A percentile compares a stretch with the other conserved stretches of the same genome.
phyloP scores from a whole-genome alignment of 495 filamentous ascomycete species.

The Parathielavia hyrcaniae region DNA sequence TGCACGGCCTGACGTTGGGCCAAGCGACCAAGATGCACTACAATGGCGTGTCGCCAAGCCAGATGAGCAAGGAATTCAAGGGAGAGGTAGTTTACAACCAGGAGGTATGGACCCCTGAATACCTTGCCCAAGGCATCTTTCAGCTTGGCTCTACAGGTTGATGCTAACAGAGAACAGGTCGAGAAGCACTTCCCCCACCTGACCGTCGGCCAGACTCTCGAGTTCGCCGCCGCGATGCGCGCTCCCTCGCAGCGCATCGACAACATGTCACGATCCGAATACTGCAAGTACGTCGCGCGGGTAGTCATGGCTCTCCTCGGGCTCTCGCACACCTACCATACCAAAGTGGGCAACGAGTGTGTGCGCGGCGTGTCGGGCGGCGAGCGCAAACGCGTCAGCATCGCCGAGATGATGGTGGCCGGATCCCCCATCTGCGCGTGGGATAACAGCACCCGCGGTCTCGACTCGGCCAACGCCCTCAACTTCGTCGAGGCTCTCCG shows the following conservation, averaged over 20 bases:
- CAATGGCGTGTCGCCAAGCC: constrained; percentile 44
- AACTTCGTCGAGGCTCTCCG: constrained; percentile 65
- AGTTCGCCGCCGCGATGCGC: constrained; percentile 59
- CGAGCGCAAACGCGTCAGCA: constrained; percentile 49
- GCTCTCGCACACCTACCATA: constrained; percentile 54
- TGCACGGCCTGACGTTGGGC: constrained; percentile 45
- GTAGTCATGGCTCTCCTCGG: constrained; percentile 72
- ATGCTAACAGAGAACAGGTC: constrained; percentile 37
- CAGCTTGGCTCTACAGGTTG: neutral
- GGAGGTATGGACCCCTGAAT: constrained; percentile 18
- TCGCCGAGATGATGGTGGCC: constrained; percentile 42
- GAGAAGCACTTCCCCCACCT: constrained; percentile 63
- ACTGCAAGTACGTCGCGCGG: constrained; percentile 59
- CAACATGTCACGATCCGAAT: constrained; percentile 56
- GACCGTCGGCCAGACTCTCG: constrained; percentile 60
- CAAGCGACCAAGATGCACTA: constrained; percentile 46
- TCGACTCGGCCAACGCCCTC: constrained; percentile 68
- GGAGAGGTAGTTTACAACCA: constrained; percentile 57
- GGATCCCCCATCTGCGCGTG: constrained; percentile 43
- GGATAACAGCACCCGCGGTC: constrained; percentile 63
- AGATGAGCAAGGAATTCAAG: constrained; percentile 53
- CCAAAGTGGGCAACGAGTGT: constrained; percentile 76
- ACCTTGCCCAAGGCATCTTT: neutral
- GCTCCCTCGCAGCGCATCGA: constrained; percentile 60
- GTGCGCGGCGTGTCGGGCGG: constrained; percentile 62